A percentile compares a stretch with the other conserved stretches of the same genome.
phyloP scores from a whole-genome alignment of 108 stramenopile species.

The Skeletonema marinoi region DNA sequence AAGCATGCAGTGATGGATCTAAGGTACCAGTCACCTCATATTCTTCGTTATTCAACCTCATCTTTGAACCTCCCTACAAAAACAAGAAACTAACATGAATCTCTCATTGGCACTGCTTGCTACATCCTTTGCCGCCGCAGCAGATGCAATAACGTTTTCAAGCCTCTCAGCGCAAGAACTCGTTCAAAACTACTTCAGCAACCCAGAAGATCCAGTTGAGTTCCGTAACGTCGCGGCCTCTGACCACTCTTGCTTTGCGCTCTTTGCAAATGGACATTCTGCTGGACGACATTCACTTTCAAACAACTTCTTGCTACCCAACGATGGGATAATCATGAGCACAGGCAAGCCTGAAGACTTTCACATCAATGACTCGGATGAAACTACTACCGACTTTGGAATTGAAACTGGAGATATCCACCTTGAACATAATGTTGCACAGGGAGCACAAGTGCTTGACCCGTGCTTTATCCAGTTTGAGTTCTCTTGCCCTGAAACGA shows the following conservation, averaged over 20 bases:
- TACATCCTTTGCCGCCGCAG: not conserved
- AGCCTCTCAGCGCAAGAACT: constrained; percentile 19
- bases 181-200: constrained; percentile 21
- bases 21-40: no score
- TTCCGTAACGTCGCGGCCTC: constrained; percentile 30
- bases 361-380: constrained; percentile 24
- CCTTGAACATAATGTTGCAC: not conserved
- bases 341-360: constrained; percentile 32
- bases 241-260: constrained; percentile 27
- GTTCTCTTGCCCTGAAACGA: constrained; percentile 15
- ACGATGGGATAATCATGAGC: constrained; percentile 24
- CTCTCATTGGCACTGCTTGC: not conserved
- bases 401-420: constrained; percentile 22
- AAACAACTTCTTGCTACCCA: constrained; percentile 16
- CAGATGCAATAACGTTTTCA: constrained; percentile 4
- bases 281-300: constrained; percentile 12
- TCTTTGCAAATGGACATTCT: constrained; percentile 20
- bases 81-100: not conserved
- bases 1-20: no score
- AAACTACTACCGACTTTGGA: constrained; percentile 11
- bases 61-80: no score
- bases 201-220: constrained; percentile 24
- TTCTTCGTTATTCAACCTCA: no score
- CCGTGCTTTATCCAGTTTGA: constrained; percentile 34
- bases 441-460: constrained; percentile 4